Evolutionary conservation across 2,329 filamentous ascomycete genomes (phyloP), one percentile per base, ranked within the genome.

Genomic region (Orbilia brochopaga): DNA sequence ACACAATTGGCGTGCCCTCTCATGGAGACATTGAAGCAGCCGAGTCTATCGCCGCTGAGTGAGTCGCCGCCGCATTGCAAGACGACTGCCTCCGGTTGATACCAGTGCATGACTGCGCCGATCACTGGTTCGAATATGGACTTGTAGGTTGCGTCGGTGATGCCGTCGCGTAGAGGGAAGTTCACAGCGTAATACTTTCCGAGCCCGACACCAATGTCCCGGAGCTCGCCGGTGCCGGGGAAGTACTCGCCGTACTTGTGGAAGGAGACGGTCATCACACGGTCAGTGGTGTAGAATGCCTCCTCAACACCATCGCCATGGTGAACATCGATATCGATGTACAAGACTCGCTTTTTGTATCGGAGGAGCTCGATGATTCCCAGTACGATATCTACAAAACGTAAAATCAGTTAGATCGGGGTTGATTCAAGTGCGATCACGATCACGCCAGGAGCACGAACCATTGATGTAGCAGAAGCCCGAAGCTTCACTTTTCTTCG

Each of bases 391-490:
- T 99, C 86, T 97, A 81, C 76, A 83, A 85, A 21, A 82, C 2
- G 8, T 19, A 23, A 17, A 15, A 52, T 69, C 27, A 15, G 35
- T 10, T n/a, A 83, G 81, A 83, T 86, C 86, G 90, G n/a, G 27
- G 53, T 24, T 23, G 13, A 0, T 11, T 3, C 21, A 21, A 21
- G 40, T 8, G 30, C 5, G 13, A 46, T 27, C 35, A 17, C n/a
- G 21, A 17, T 4, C 13, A 4, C 37, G 15, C 15, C 24, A 64
- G 23, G 17, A 63, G 82, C 78, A 10, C 86, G 86, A 69, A 89
- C 84, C 94, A 80, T 99, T 99, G 81, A 97, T 92, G 81, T 99
- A 99, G 82, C 94, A 99, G 80, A 99, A 99, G 0, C 94, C 94
- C 13, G 90, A 93, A 0, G 94, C 93, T 80, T 96, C 92, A 59